Evolutionary conservation across 257 asterid species (phyloP).

Genomic region (Henckelia pumila): DNA sequence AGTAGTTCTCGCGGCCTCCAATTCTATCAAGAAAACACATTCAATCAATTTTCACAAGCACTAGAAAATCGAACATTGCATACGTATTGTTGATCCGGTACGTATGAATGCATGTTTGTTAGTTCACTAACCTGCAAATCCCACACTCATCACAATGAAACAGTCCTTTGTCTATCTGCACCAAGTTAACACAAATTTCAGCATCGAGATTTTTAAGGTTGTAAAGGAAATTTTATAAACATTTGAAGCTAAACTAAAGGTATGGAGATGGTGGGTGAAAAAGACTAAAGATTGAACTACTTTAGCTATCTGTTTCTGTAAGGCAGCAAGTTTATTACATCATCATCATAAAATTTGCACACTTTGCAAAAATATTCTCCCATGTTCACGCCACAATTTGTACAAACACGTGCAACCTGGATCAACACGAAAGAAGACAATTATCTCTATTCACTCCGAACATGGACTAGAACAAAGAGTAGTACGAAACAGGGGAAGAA

Average conservation of each 20-base stretch:
- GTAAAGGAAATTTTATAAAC: neutral
- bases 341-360: conserved; percentile 92
- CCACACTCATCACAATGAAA: conserved; percentile 98
- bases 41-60: neutral
- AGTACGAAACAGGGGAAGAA: conserved; percentile 12
- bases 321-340: conserved; percentile 47
- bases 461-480: neutral
- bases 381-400: conserved; percentile 93
- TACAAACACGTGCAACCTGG: conserved; percentile 77
- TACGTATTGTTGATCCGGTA: no score
- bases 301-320: neutral
- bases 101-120: neutral
- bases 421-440: conserved; percentile 10
- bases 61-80: neutral
- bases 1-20: conserved; percentile 87
- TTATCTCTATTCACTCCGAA: neutral
- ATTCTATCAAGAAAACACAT: conserved; percentile 37
- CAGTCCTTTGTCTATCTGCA: conserved; percentile 77
- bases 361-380: conserved; percentile 87
- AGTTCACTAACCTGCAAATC: conserved; percentile 69
- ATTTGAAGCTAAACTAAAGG: neutral
- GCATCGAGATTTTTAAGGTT: neutral
- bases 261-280: neutral
- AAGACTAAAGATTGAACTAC: neutral
- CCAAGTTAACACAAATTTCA: neutral